Percentiles rank a stretch among this genome's conserved stretches.
Conservation (phyloP, 805 yeast genomes). For the Candida bentonensis region DNA sequence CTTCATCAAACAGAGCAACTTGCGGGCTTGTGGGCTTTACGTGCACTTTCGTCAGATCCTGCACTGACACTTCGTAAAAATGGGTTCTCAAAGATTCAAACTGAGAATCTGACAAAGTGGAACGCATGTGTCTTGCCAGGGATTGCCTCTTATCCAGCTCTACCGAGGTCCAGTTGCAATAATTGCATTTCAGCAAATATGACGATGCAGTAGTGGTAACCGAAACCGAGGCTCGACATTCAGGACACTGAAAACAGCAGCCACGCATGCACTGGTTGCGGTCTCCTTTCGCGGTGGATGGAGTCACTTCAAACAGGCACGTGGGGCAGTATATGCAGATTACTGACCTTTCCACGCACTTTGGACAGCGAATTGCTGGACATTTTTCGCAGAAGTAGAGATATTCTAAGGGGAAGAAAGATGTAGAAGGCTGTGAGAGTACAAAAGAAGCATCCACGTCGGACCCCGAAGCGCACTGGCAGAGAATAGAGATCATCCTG, state of each 20-base stretch:
- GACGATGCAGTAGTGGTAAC: conserved; percentile 3
- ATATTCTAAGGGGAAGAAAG: conserved; percentile 15
- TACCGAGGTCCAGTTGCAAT: conserved; percentile 12
- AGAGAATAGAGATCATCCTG: not conserved
- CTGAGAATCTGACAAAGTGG: not conserved
- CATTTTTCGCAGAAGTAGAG: conserved; percentile 26
- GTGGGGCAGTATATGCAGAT: conserved; percentile 22
- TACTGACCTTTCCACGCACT: conserved; percentile 23
- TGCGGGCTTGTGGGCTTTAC: not conserved
- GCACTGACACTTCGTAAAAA: not conserved
- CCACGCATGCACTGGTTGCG: conserved; percentile 18
- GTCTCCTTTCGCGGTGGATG: conserved; percentile 13
- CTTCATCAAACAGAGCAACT: not conserved
- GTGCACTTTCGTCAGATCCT: conserved; percentile 1
- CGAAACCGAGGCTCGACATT: conserved; percentile 14
- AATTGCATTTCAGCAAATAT: conserved; percentile 12
- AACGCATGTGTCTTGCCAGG: conserved; percentile 8
- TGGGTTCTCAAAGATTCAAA: conserved; percentile 1
- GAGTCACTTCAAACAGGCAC: conserved; percentile 21
- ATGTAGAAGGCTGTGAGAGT: conserved; percentile 1
- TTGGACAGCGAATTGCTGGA: conserved; percentile 21
- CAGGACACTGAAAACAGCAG: conserved; percentile 23
- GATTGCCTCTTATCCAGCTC: conserved; percentile 8
- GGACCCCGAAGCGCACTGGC: not conserved
- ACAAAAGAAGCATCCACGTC: not conserved